phyloP scores from a whole-genome alignment of 2,329 filamentous ascomycete species.

The Mariannaea sp. region DNA sequence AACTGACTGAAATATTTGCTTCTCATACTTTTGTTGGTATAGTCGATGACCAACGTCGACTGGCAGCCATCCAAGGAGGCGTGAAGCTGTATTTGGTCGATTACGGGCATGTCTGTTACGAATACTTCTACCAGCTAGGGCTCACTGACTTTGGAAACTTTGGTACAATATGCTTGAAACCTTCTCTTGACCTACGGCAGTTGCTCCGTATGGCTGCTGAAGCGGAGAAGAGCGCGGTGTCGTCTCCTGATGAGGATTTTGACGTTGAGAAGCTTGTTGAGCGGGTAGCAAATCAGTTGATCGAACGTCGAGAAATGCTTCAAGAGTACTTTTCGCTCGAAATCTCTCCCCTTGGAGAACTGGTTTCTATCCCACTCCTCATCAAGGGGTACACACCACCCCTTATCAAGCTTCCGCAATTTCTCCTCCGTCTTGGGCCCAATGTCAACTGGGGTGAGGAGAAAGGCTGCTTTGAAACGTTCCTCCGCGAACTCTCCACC shows the following conservation, averaged over 20 bases:
- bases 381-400: slow-evolving; percentile 88
- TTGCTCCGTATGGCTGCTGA: slow-evolving; percentile 76
- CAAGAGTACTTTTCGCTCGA: slow-evolving; percentile 90
- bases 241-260: slow-evolving; percentile 58
- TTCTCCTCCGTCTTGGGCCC: slow-evolving; percentile 85
- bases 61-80: slow-evolving; percentile 91
- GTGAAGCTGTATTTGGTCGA: slow-evolving; percentile 92
- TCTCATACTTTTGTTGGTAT: slow-evolving; percentile 92
- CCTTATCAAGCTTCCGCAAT: slow-evolving; percentile 84
- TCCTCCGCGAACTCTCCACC: slow-evolving; percentile 82
- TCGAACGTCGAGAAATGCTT: slow-evolving; percentile 83
- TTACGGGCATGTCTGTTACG: slow-evolving; percentile 83
- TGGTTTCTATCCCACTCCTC: slow-evolving; percentile 80
- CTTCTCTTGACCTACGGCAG: slow-evolving; percentile 71
- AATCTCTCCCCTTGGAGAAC: slow-evolving; percentile 75
- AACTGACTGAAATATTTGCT: slow-evolving; percentile 84
- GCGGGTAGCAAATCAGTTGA: slow-evolving; percentile 68
- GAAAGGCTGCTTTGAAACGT: slow-evolving; percentile 81
- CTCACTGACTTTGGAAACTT: slow-evolving; percentile 97
- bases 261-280: slow-evolving; percentile 70
- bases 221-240: slow-evolving; percentile 61
- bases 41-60: slow-evolving; percentile 82
- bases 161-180: slow-evolving; percentile 78
- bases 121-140: slow-evolving; percentile 95
- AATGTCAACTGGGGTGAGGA: slow-evolving; percentile 87